Evolutionary conservation across 2,329 filamentous ascomycete species (phyloP).

Genomic region (Xylariales sp.): DNA sequence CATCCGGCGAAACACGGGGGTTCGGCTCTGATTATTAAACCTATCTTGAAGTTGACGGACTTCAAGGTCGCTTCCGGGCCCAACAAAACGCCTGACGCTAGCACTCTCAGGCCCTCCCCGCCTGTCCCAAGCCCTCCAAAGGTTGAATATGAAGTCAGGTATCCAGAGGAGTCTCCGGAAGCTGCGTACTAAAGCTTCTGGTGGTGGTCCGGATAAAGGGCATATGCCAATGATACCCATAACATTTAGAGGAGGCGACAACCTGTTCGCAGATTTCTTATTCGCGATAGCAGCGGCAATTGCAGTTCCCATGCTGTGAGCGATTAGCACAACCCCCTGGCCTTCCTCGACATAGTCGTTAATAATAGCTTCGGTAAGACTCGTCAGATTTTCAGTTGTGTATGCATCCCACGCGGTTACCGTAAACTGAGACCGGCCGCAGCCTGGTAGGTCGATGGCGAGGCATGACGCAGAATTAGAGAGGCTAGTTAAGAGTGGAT

Average conservation of each 20-base stretch:
- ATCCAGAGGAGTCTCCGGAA: slow-evolving; percentile 72
- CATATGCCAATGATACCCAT: slow-evolving; percentile 84
- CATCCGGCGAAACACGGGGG: slow-evolving; percentile 85
- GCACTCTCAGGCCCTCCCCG: slow-evolving; percentile 80
- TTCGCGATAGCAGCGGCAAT: slow-evolving; percentile 77
- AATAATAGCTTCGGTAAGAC: slow-evolving; percentile 80
- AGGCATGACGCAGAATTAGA: slow-evolving; percentile 86
- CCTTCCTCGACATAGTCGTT: slow-evolving; percentile 75
- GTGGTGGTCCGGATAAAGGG: slow-evolving; percentile 74
- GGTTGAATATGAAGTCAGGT: slow-evolving; percentile 77
- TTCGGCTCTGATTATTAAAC: slow-evolving; percentile 86
- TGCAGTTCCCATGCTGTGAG: slow-evolving; percentile 90
- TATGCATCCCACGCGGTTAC: slow-evolving; percentile 82
- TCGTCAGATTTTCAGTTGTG: slow-evolving; percentile 77
- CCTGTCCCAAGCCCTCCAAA: slow-evolving; percentile 82
- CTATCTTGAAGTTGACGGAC: slow-evolving; percentile 75
- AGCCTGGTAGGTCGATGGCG: slow-evolving; percentile 90
- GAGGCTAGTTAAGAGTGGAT: slow-evolving; percentile 82
- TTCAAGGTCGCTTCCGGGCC: slow-evolving; percentile 71
- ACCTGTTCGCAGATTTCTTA: slow-evolving; percentile 58
- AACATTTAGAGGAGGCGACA: slow-evolving; percentile 71
- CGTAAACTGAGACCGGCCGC: slow-evolving; percentile 81
- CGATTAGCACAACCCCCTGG: slow-evolving; percentile 83
- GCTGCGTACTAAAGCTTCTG: slow-evolving; percentile 61
- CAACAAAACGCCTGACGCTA: slow-evolving; percentile 84